Conservation (phyloP, 768 basidiomycete genomes). For the Phaeotremella fagi region DNA sequence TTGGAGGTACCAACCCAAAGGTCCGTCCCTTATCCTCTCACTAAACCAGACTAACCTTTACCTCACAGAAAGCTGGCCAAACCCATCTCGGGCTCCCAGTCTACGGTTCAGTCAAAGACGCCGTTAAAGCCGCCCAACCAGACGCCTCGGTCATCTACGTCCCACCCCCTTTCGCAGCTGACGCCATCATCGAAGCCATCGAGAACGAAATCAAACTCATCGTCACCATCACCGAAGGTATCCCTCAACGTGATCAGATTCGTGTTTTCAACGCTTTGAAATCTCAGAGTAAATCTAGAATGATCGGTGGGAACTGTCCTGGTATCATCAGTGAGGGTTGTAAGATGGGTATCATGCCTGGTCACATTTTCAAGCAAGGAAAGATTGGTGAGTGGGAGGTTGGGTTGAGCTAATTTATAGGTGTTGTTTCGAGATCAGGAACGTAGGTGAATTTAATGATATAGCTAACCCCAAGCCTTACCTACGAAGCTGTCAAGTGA, state of each 20-base stretch:
- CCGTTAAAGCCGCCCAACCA: conserved; percentile 75
- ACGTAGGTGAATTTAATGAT: conserved; percentile 30
- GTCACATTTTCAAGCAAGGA: conserved; percentile 93
- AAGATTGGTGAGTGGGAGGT: conserved; percentile 68
- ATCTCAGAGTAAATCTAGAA: conserved; percentile 86
- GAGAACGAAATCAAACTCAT: conserved; percentile 96
- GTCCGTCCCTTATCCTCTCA: conserved; percentile 16
- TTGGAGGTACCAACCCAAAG: conserved; percentile 79
- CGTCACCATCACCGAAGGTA: conserved; percentile 98
- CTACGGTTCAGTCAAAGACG: conserved; percentile 87
- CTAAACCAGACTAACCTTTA: background rate
- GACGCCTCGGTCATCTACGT: conserved; percentile 97
- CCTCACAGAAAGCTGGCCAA: conserved; percentile 88
- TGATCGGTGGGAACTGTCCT: conserved; percentile 98
- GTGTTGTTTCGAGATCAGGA: conserved; percentile 47
- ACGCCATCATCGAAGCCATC: conserved; percentile 97
- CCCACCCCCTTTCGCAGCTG: conserved; percentile 90
- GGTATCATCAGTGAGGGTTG: conserved; percentile 98
- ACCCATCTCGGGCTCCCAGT: conserved; percentile 92
- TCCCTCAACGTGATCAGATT: conserved; percentile 96
- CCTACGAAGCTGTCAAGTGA: conserved; percentile 88
- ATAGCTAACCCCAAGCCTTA: conserved; percentile 52
- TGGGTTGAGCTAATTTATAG: conserved; percentile 5
- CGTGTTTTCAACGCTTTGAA: conserved; percentile 89
- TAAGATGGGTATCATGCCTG: conserved; percentile 97